These are phyloP conservation scores for Paraphaeosphaeria sporulosa DNA, from an alignment of 2,329 filamentous ascomycete genomes.

Conservation along the genomic window DNA sequence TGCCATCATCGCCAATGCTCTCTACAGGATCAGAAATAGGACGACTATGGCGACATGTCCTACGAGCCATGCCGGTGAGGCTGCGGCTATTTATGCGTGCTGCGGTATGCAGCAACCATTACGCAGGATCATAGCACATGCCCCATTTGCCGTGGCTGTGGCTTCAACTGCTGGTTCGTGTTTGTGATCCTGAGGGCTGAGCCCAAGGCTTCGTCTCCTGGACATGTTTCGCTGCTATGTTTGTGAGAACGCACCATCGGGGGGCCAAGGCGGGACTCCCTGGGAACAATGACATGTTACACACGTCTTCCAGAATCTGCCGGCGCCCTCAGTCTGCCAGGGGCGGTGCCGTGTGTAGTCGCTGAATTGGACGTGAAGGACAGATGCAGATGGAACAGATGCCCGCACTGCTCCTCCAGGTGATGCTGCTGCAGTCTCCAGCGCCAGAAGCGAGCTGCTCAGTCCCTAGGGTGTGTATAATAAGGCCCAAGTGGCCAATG, in stretches of 20 bases:
- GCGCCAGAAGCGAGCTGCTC: neutral
- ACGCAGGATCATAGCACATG: too few species aligned
- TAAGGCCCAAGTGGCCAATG: neutral
- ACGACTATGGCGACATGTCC: too few species aligned
- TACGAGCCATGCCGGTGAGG: neutral
- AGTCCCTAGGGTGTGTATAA: neutral
- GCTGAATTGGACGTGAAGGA: neutral
- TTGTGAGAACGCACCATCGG: neutral
- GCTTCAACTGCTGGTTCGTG: neutral
- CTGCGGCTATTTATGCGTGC: too few species aligned
- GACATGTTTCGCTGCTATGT: neutral
- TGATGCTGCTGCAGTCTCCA: neutral
- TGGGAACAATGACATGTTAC: neutral
- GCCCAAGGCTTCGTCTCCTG: neutral
- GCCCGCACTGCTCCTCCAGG: neutral
- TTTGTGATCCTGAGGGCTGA: neutral
- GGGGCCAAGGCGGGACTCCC: neutral
- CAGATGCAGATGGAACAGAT: neutral
- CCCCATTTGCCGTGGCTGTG: neutral
- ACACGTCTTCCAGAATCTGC: neutral
- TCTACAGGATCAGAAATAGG: neutral
- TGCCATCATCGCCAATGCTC: neutral
- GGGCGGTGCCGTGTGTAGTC: neutral
- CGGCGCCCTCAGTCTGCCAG: neutral
- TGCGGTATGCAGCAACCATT: too few species aligned